Conservation (phyloP, 495 filamentous ascomycete species). For the Parathielavia hyrcaniae region DNA sequence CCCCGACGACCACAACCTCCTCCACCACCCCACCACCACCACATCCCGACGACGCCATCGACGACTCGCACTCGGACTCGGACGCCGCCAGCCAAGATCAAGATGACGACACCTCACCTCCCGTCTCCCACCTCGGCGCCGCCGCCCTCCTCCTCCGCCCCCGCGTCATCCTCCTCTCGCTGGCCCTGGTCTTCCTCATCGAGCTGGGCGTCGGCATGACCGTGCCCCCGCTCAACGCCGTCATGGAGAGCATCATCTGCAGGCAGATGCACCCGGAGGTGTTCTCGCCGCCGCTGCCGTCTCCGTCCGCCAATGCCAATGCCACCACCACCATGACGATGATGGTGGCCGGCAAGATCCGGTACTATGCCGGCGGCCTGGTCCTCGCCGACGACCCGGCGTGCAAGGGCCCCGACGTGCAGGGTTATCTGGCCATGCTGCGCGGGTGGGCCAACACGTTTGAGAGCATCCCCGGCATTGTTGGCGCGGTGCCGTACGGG, state of each 20-base stretch:
- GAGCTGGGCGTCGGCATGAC: constrained; percentile 24
- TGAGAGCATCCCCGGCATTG: constrained; percentile 28
- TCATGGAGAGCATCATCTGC: constrained; percentile 36
- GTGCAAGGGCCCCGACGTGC: constrained; percentile 29
- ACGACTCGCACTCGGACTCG: too few relatives aligned
- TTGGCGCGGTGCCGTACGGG: constrained; percentile 30
- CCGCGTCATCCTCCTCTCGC: constrained; percentile 24
- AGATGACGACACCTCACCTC: neutral
- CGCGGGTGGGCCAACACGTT: constrained; percentile 28
- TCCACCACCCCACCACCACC: neutral
- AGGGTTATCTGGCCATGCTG: constrained; percentile 32
- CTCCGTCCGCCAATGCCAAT: neutral
- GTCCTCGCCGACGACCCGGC: constrained; percentile 16
- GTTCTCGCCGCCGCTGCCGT: neutral
- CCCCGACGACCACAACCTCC: neutral
- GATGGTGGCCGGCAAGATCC: neutral
- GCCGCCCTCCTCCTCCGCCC: constrained; percentile 23
- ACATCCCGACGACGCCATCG: neutral
- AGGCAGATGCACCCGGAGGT: constrained; percentile 28
- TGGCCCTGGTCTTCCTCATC: constrained; percentile 27
- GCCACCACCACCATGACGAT: too few relatives aligned
- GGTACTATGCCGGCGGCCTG: constrained; percentile 2
- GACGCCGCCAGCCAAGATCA: neutral
- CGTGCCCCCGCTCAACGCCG: constrained; percentile 23
- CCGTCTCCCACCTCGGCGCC: constrained; percentile 6